Base-by-base conservation (phyloP, 108 stramenopile species). In the Fistulifera solaris region DNA sequence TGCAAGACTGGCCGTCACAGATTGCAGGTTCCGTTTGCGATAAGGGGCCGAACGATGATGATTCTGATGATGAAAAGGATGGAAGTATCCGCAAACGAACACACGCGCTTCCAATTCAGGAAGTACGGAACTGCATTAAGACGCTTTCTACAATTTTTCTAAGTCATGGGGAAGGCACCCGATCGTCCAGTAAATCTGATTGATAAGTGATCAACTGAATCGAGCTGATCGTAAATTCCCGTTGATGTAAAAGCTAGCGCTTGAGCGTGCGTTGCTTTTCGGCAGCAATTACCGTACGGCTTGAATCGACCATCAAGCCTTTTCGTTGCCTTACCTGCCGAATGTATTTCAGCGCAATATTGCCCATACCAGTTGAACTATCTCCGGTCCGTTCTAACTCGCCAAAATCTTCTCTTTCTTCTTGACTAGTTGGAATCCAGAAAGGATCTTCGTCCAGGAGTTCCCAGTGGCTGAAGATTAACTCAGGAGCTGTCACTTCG, bases 211-310 rank as follows among this genome's bases (percentile, higher is more conserved):
- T 35, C n/a, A n/a, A n/a, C n/a, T n/a, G n/a, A n/a, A n/a, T n/a
- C n/a, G n/a, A n/a, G n/a, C n/a, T n/a, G n/a, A n/a, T n/a, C n/a
- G n/a, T n/a, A n/a, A n/a, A n/a, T n/a, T n/a, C n/a, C n/a, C n/a
- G n/a, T n/a, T n/a, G n/a, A n/a, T n/a, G n/a, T n/a, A n/a, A n/a
- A n/a, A n/a, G n/a, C 65, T 91, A 90, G 66, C 85, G 78, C 48
- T 85, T 87, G 51, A 92, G 63, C 19, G 89, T 95, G 35, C 94
- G 56, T 63, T 93, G 94, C 59, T 95, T 95, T 59, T 95, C 94
- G 1, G 94, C 94, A 21, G 81, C 87, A 13, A 84, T 67, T 16
- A 95, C 89, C 41, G 91, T 87, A 53, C 85, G 77, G 44, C 70
- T 77, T 4, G 85, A 89, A 54, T 95, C 94, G 7, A 89, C 84